Evolutionary conservation across 2,329 filamentous ascomycete genomes (phyloP).

Genomic region (Claviceps paspali): DNA sequence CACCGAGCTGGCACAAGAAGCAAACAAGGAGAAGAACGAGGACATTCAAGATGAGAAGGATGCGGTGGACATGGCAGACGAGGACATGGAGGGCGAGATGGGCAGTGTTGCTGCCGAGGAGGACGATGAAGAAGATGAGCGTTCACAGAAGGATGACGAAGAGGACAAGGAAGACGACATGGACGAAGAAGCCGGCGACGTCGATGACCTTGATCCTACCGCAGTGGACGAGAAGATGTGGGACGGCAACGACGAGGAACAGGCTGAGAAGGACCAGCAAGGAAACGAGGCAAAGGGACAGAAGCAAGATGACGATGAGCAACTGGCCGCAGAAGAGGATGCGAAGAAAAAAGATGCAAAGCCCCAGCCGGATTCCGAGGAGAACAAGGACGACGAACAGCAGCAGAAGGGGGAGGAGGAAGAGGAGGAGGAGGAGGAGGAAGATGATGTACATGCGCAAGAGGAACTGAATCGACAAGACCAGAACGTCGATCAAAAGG

Average conservation of each 20-base stretch:
- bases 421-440: constrained; percentile 46
- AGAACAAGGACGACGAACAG: constrained; percentile 21
- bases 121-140: constrained; percentile 44
- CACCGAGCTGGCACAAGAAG: constrained; percentile 76
- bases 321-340: constrained; percentile 43
- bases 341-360: constrained; percentile 27
- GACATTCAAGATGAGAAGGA: constrained; percentile 71
- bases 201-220: constrained; percentile 77
- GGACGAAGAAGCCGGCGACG: constrained; percentile 80
- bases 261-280: constrained; percentile 70
- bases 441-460: constrained; percentile 37
- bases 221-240: constrained; percentile 98
- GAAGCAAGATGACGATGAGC: constrained; percentile 49
- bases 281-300: constrained; percentile 57
- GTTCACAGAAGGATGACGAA: constrained; percentile 45
- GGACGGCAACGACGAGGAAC: constrained; percentile 72
- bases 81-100: constrained; percentile 79
- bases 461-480: constrained; percentile 48
- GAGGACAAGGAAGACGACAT: constrained; percentile 57
- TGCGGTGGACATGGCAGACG: constrained; percentile 81
- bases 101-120: constrained; percentile 49
- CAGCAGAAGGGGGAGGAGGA: constrained; percentile 16
- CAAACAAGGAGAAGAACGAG: constrained; percentile 46
- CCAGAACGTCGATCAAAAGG: constrained; percentile 66
- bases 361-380: constrained; percentile 33